These are phyloP conservation scores for Xylariaceae sp. DNA, from an alignment of 2,329 filamentous ascomycete genomes.

Conservation along the genomic window DNA sequence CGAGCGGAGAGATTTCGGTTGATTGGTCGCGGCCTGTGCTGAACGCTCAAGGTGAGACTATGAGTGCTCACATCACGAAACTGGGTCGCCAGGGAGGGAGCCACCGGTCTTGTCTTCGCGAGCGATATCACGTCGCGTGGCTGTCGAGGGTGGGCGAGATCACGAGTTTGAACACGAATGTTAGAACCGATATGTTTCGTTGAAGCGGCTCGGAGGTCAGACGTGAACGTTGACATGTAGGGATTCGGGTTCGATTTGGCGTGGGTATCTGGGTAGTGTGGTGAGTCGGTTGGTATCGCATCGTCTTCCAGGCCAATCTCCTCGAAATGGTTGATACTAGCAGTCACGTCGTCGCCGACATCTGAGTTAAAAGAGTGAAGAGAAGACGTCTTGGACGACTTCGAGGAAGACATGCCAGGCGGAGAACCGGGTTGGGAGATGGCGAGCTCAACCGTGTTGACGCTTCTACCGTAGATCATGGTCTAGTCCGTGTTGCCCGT, in stretches of 20 bases:
- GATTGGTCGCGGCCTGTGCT: constrained; percentile 39
- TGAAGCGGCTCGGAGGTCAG: constrained; percentile 49
- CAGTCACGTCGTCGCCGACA: constrained; percentile 72
- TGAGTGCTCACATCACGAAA: constrained; percentile 54
- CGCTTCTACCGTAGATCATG: constrained; percentile 49
- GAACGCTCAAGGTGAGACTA: constrained; percentile 43
- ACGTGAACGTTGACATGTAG: constrained; percentile 56
- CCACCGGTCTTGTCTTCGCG: constrained; percentile 49
- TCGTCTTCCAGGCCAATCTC: constrained; percentile 89
- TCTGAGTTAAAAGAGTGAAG: constrained; percentile 78
- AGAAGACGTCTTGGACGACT: constrained; percentile 90
- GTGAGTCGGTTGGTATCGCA: constrained; percentile 46
- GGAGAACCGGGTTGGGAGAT: constrained; percentile 67
- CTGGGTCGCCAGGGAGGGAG: constrained; percentile 54
- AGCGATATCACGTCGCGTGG: constrained; percentile 44
- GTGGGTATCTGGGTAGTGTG: constrained; percentile 45
- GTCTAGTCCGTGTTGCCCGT: constrained; percentile 35
- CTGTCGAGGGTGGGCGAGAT: constrained; percentile 38
- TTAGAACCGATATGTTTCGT: constrained; percentile 39
- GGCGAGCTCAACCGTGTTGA: constrained; percentile 49
- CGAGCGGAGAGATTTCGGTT: constrained; percentile 47
- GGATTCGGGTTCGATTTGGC: constrained; percentile 52
- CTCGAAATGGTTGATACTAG: constrained; percentile 85
- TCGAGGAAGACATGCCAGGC: constrained; percentile 80
- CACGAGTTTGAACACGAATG: constrained; percentile 40